Conservation (phyloP, 208 protist genomes). For the Herpetomonas samuelpessoai region DNA sequence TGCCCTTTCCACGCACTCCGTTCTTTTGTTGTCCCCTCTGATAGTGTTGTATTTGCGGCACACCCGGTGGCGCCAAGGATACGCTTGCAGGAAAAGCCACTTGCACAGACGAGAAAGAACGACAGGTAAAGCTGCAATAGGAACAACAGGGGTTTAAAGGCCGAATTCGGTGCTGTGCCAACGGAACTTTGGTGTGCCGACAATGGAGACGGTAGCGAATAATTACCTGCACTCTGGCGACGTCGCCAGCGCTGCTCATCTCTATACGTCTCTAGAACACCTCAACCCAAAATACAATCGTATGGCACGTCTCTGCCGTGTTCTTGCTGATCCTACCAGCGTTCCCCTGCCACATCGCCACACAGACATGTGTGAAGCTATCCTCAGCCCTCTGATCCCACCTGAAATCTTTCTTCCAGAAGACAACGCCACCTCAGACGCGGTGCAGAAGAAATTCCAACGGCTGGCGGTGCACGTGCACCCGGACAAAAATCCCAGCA, state of each 20-base stretch:
- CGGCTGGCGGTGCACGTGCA: conserved; percentile 74
- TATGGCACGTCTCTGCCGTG: conserved; percentile 73
- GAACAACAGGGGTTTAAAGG: too few relatives aligned
- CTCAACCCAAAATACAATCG: conserved; percentile 64
- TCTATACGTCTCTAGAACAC: conserved; percentile 77
- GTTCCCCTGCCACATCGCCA: conserved; percentile 78
- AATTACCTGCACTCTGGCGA: conserved; percentile 70
- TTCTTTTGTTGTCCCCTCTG: too few relatives aligned
- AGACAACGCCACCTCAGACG: conserved; percentile 21
- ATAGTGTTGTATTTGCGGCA: too few relatives aligned
- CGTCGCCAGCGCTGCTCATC: conserved; percentile 51
- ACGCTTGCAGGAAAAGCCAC: too few relatives aligned
- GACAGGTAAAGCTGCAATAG: too few relatives aligned
- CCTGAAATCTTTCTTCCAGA: conserved; percentile 36
- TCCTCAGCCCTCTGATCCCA: conserved; percentile 67
- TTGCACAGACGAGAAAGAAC: too few relatives aligned
- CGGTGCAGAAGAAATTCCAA: conserved; percentile 70
- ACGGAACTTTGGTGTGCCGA: too few relatives aligned
- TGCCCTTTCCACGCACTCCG: too few relatives aligned
- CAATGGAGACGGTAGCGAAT: conserved; percentile 75
- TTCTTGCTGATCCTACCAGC: conserved; percentile 50
- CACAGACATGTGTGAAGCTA: conserved; percentile 71
- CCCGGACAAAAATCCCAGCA: conserved; percentile 85
- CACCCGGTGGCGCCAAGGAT: too few relatives aligned
- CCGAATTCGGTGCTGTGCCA: too few relatives aligned